phyloP scores from a whole-genome alignment of 2,329 filamentous ascomycete species.

The Pseudocercospora fijiensis region DNA sequence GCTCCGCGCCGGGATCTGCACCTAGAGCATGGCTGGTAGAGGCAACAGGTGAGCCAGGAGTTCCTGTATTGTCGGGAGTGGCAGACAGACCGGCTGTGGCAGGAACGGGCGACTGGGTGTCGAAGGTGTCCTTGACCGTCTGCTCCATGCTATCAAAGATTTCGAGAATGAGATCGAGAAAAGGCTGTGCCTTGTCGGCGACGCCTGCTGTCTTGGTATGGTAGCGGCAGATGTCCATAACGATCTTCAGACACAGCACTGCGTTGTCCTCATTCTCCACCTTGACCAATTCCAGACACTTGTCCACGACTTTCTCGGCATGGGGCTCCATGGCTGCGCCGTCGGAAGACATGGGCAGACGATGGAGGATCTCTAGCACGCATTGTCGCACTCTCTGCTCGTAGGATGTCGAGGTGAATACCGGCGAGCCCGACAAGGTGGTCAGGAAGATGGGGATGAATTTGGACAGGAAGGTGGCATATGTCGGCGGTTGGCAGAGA shows the following conservation, averaged over 20 bases:
- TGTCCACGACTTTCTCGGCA: constrained; percentile 82
- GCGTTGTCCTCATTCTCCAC: constrained; percentile 98
- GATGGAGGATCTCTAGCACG: constrained; percentile 90
- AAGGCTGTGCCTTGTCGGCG: constrained; percentile 77
- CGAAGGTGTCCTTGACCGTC: constrained; percentile 92
- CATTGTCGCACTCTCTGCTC: constrained; percentile 95
- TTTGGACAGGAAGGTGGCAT: constrained; percentile 77
- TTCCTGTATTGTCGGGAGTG: constrained; percentile 58
- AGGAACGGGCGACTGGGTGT: constrained; percentile 62
- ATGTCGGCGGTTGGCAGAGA: constrained; percentile 75
- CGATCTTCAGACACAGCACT: constrained; percentile 95
- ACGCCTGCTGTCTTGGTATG: constrained; percentile 72
- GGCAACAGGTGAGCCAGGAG: constrained; percentile 84
- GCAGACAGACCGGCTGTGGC: constrained; percentile 59
- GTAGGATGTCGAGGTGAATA: constrained; percentile 84
- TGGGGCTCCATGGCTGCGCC: constrained; percentile 80
- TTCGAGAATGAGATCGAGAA: constrained; percentile 88
- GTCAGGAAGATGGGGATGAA: constrained; percentile 86
- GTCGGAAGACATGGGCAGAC: constrained; percentile 66
- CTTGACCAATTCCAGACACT: constrained; percentile 83
- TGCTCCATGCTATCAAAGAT: constrained; percentile 94
- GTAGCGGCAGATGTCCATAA: constrained; percentile 93
- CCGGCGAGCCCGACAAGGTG: constrained; percentile 79
- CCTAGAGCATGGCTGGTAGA: constrained; percentile 51
- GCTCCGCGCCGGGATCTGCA: constrained; percentile 76